These are phyloP conservation scores for Cutaneotrichosporon cavernicola DNA, from an alignment of 1,284 basidiomycete genomes.

Conservation along the genomic window DNA sequence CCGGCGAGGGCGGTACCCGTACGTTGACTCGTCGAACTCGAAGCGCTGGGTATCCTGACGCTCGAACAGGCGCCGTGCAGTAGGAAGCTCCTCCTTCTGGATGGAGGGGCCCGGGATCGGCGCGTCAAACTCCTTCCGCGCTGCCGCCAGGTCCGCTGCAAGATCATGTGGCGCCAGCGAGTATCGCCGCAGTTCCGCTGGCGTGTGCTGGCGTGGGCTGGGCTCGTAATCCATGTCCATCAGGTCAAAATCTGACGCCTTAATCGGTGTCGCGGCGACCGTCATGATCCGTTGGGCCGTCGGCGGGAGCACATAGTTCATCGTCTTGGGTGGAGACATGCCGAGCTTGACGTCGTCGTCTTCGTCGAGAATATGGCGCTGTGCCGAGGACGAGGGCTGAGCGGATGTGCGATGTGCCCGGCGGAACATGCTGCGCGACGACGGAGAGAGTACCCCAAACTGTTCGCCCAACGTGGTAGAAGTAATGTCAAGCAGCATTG, in stretches of 20 bases:
- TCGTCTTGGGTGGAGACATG: conserved; percentile 82
- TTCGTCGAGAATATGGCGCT: conserved; percentile 27
- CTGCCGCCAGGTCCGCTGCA: conserved; percentile 25
- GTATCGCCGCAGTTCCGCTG: conserved; percentile 42
- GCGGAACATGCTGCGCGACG: neutral
- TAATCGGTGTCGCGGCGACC: conserved; percentile 8
- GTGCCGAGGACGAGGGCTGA: neutral
- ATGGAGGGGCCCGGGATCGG: neutral
- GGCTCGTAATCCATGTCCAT: conserved; percentile 40
- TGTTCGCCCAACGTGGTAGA: conserved; percentile 59
- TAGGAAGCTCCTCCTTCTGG: neutral
- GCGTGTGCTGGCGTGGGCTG: conserved; percentile 37
- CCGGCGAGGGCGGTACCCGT: conserved; percentile 20
- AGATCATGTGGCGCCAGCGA: conserved; percentile 31
- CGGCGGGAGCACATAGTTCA: conserved; percentile 75
- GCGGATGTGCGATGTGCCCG: neutral
- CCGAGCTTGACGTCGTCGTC: conserved; percentile 59
- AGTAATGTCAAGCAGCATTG: conserved; percentile 58
- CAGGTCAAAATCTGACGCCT: conserved; percentile 31
- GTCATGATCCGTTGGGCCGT: conserved; percentile 56
- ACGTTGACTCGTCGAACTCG: neutral
- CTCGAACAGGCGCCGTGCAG: conserved; percentile 2
- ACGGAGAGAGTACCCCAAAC: conserved; percentile 33
- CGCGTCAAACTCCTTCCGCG: conserved; percentile 19
- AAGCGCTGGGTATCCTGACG: neutral